These are phyloP conservation scores for Chlamydomonas reinhardtii DNA, from an alignment of 163 green algal genomes.

Conservation along the genomic window DNA sequence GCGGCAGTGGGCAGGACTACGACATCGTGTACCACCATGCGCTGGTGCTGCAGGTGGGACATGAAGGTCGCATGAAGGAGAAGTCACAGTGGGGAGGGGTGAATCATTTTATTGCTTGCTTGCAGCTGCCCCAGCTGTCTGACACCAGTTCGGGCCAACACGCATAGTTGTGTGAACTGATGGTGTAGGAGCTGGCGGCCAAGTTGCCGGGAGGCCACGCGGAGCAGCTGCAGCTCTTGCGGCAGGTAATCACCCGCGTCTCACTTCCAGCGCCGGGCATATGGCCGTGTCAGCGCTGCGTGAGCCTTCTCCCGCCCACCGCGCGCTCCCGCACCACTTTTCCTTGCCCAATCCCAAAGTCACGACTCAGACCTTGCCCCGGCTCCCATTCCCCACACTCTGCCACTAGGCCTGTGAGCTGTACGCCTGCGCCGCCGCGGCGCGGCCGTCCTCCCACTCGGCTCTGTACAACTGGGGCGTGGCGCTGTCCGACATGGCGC, in stretches of 20 bases:
- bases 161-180: too few relatives aligned
- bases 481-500: constrained; percentile 83
- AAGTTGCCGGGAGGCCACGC: constrained; percentile 18
- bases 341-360: too few relatives aligned
- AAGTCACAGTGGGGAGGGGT: too few relatives aligned
- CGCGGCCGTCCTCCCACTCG: constrained; percentile 58
- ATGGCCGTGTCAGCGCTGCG: too few relatives aligned
- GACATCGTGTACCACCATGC: constrained; percentile 77
- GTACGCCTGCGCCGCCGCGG: constrained; percentile 65
- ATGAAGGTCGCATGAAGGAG: too few relatives aligned
- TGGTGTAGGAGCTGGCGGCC: constrained; percentile 62
- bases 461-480: constrained; percentile 91
- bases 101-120: too few relatives aligned
- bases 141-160: too few relatives aligned
- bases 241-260: constrained; percentile 24
- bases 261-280: too few relatives aligned
- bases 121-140: too few relatives aligned
- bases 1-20: constrained; percentile 54
- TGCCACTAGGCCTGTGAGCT: constrained; percentile 71
- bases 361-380: too few relatives aligned
- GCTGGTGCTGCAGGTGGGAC: constrained; percentile 67
- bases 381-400: not conserved
- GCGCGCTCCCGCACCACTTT: too few relatives aligned
- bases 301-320: too few relatives aligned
- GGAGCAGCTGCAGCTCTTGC: constrained; percentile 55